These are phyloP conservation scores for Bimuria novae-zelandiae DNA, from an alignment of 2,329 filamentous ascomycete genomes.

Conservation along the genomic window DNA sequence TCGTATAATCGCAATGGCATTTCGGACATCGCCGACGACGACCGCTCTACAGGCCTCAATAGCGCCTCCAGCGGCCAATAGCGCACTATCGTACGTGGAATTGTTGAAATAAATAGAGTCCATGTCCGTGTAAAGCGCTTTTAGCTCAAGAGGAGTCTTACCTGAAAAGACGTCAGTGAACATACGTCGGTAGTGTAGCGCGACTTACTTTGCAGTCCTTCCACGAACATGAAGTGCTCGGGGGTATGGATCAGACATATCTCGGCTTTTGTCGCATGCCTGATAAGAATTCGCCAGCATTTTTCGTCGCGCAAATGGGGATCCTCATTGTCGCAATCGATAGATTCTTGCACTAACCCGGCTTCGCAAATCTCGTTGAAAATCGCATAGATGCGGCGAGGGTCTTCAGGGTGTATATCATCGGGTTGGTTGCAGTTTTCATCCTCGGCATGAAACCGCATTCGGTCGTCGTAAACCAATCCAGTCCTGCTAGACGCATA, in stretches of 20 bases:
- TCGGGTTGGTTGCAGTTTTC: conserved; percentile 54
- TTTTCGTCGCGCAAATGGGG: conserved; percentile 54
- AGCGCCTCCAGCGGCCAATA: conserved; percentile 86
- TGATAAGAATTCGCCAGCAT: conserved; percentile 72
- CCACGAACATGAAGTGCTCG: conserved; percentile 80
- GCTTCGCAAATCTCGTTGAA: conserved; percentile 85
- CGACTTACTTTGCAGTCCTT: conserved; percentile 55
- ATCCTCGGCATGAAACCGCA: conserved; percentile 90
- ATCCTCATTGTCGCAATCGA: conserved; percentile 49
- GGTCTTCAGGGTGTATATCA: conserved; percentile 92
- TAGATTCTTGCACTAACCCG: conserved; percentile 71
- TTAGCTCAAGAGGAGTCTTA: conserved; percentile 65
- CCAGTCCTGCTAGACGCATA: conserved; percentile 48
- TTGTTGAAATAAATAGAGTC: conserved; percentile 66
- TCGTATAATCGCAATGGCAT: conserved; percentile 92
- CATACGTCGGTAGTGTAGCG: conserved; percentile 5
- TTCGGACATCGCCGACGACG: conserved; percentile 80
- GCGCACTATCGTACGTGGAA: conserved; percentile 78
- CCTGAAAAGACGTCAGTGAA: conserved; percentile 24
- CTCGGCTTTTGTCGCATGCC: conserved; percentile 78
- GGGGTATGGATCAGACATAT: conserved; percentile 78
- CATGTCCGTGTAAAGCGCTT: conserved; percentile 62
- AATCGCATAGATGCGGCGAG: conserved; percentile 87
- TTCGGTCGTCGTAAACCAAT: conserved; percentile 80
- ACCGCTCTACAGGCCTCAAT: conserved; percentile 97